Percentiles rank a stretch among this genome's conserved stretches.
These are phyloP conservation scores for Knoxia roxburghii DNA, from an alignment of 257 asterid species.

Conservation along the genomic window DNA sequence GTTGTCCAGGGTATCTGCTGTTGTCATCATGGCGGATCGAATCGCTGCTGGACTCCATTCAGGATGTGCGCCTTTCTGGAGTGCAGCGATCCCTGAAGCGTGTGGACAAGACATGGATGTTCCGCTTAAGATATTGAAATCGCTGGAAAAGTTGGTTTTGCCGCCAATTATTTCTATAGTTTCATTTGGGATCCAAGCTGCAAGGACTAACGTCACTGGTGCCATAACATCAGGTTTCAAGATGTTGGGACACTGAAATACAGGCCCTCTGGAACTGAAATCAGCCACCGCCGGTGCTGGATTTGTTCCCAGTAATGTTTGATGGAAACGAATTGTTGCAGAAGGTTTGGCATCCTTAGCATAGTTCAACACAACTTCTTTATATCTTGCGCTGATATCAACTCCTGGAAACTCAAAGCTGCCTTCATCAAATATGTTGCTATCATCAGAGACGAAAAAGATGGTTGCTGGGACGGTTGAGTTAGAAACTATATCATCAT, in stretches of 20 bases:
- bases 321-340: slow-evolving; percentile 13
- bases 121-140: neutral
- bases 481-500: no score
- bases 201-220: no score
- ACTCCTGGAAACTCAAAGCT: neutral
- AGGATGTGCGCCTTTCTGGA: slow-evolving; percentile 16
- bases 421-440: neutral
- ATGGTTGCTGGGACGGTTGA: slow-evolving; percentile 10
- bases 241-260: no score
- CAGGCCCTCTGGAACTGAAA: no score
- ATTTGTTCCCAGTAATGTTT: slow-evolving; percentile 5
- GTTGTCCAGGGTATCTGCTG: slow-evolving; percentile 12
- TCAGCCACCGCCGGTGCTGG: slow-evolving; percentile 16
- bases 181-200: no score
- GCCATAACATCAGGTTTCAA: no score
- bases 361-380: slow-evolving; percentile 3
- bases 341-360: neutral
- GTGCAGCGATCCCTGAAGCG: no score
- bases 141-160: neutral
- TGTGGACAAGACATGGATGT: slow-evolving; percentile 22
- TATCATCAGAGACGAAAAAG: no score
- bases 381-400: neutral
- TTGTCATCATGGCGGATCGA: slow-evolving; percentile 22
- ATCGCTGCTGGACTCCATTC: slow-evolving; percentile 23
- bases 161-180: neutral